A percentile compares a stretch with the other conserved stretches of the same genome.
Evolutionary conservation across 495 filamentous ascomycete genomes (phyloP).

Genomic region (Aspergillus bridgeri): DNA sequence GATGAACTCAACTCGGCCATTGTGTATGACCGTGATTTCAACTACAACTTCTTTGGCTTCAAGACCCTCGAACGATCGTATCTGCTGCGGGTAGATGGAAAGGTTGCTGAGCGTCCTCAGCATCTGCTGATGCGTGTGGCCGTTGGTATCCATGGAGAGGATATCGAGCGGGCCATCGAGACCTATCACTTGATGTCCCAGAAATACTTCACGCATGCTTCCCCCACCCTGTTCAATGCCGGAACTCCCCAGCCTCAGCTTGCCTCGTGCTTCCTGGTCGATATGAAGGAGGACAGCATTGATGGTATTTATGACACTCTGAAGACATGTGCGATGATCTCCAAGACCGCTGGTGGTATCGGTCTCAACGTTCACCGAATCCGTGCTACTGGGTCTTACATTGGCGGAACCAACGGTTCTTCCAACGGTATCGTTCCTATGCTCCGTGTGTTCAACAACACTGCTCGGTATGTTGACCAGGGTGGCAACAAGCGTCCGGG

Average conservation of each 20-base stretch:
- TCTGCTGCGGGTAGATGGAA: slow-evolving; percentile 85
- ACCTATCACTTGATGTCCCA: slow-evolving; percentile 98
- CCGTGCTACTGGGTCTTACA: slow-evolving; percentile 94
- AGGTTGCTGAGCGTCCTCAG: slow-evolving; percentile 93
- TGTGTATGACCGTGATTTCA: slow-evolving; percentile 98
- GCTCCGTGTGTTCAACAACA: slow-evolving; percentile 99
- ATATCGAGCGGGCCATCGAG: slow-evolving; percentile 91
- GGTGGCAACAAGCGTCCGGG: slow-evolving; percentile 99
- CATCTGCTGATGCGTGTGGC: slow-evolving; percentile 99
- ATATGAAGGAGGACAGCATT: slow-evolving; percentile 99
- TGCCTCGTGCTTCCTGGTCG: slow-evolving; percentile 95
- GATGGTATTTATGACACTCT: slow-evolving; percentile 98
- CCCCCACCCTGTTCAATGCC: slow-evolving; percentile 95
- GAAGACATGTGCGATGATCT: slow-evolving; percentile 99
- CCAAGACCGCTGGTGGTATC: slow-evolving; percentile 97
- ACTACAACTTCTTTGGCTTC: slow-evolving; percentile 99
- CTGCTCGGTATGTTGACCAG: slow-evolving; percentile 96
- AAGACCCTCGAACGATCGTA: slow-evolving; percentile 99
- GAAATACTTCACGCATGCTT: slow-evolving; percentile 97
- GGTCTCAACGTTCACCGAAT: slow-evolving; percentile 94
- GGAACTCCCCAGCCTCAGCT: slow-evolving; percentile 91
- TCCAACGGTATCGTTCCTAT: slow-evolving; percentile 98
- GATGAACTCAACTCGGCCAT: slow-evolving; percentile 98
- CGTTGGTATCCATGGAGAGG: slow-evolving; percentile 91
- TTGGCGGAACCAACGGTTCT: slow-evolving; percentile 93